Evolutionary conservation across 306 rosid species (phyloP).

Genomic region (Cucumis cinereus): DNA sequence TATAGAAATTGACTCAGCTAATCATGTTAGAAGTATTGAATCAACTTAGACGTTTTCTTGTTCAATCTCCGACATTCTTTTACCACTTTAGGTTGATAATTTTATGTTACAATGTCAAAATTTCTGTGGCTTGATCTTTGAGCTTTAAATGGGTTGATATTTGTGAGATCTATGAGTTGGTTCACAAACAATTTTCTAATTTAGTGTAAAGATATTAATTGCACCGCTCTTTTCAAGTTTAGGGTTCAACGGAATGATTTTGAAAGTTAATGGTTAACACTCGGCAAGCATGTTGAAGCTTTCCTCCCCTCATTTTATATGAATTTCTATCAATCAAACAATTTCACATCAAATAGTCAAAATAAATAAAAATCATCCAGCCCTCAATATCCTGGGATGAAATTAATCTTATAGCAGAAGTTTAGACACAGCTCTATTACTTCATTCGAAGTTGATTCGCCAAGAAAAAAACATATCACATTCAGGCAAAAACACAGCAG

Average conservation of each 20-base stretch:
- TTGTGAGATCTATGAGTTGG: not conserved
- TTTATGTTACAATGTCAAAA: not conserved
- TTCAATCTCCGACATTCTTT: not conserved
- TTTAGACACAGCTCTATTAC: not conserved
- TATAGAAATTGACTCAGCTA: not conserved
- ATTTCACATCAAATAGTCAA: not conserved
- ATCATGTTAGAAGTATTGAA: not conserved
- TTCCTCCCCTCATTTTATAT: not conserved
- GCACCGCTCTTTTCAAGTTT: not conserved
- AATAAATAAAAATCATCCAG: not conserved
- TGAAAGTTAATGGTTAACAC: not conserved
- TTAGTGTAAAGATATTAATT: not conserved
- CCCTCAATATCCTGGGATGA: not conserved
- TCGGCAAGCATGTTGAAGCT: not conserved
- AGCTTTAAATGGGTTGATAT: not conserved
- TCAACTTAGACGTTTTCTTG: not conserved
- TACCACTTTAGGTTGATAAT: not conserved
- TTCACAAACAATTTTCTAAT: not conserved
- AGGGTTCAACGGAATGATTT: not conserved
- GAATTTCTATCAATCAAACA: not conserved
- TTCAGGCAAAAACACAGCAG: not conserved
- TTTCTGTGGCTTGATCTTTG: not conserved
- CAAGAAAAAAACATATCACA: not conserved
- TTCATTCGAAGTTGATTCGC: not conserved
- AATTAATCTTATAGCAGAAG: not conserved